phyloP scores from a whole-genome alignment of 176 grass and related monocot genomes.

The Paspalum notatum region DNA sequence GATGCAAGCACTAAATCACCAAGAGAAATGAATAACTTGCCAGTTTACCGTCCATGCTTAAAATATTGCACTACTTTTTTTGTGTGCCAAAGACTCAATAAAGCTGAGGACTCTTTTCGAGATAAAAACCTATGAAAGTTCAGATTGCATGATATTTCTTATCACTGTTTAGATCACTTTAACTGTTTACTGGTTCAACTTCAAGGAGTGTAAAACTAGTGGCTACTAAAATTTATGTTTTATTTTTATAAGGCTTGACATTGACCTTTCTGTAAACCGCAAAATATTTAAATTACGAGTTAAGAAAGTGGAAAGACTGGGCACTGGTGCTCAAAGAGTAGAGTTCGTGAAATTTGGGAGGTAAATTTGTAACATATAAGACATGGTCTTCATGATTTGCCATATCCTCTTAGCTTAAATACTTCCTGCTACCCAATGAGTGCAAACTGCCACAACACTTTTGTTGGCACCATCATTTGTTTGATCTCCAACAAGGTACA shows the following conservation, averaged over 20 bases:
- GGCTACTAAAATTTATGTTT: not conserved
- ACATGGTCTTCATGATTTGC: not conserved
- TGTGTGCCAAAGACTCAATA: not conserved
- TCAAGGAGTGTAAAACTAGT: not conserved
- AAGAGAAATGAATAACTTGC: not conserved
- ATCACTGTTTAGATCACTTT: not conserved
- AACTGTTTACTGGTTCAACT: not conserved
- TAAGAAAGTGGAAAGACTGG: not conserved
- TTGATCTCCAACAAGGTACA: slow-evolving; percentile 4
- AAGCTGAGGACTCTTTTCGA: not conserved
- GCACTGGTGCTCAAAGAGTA: not conserved
- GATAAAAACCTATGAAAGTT: not conserved
- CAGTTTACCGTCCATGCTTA: not conserved
- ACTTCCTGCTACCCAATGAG: not conserved
- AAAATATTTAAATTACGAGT: not conserved
- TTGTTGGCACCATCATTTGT: not conserved
- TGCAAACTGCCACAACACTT: not conserved
- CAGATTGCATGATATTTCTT: not conserved
- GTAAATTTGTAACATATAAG: not conserved
- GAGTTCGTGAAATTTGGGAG: not conserved
- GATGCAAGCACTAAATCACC: not conserved
- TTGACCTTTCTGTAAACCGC: not conserved
- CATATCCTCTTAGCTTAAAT: not conserved
- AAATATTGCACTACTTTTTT: not conserved
- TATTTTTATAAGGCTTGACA: not conserved